Conservation (phyloP, 805 yeast genomes). For the Wickerhamiella hasegawae region DNA sequence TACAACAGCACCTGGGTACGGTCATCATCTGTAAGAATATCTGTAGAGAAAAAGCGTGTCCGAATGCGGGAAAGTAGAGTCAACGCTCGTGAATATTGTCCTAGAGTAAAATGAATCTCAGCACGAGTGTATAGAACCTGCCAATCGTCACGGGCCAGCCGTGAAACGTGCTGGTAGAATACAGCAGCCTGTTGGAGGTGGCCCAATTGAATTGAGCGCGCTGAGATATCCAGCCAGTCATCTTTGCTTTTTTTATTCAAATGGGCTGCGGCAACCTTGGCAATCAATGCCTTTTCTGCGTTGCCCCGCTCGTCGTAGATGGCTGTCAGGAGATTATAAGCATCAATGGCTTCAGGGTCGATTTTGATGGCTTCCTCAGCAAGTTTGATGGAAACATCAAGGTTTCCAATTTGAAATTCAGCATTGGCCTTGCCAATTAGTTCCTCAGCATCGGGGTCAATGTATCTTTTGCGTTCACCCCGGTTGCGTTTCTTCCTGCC, state of each 20-base stretch:
- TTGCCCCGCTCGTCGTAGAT: conserved; percentile 36
- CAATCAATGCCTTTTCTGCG: conserved; percentile 21
- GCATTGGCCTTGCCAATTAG: conserved; percentile 13
- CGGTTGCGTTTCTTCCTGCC: conserved; percentile 2
- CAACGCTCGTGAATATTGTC: conserved; percentile 16
- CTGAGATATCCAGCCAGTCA: conserved; percentile 82
- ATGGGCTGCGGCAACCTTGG: conserved; percentile 38
- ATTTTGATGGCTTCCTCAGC: conserved; percentile 19
- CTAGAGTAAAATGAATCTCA: conserved; percentile 17
- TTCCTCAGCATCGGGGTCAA: conserved; percentile 13
- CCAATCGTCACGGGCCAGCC: conserved; percentile 70
- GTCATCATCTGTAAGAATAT: conserved; percentile 32
- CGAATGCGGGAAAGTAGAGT: conserved; percentile 13
- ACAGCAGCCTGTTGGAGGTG: conserved; percentile 35
- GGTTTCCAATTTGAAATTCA: conserved; percentile 12
- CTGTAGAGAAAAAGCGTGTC: conserved; percentile 7
- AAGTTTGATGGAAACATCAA: conserved; percentile 17
- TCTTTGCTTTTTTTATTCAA: conserved; percentile 58
- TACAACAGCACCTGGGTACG: conserved; percentile 16
- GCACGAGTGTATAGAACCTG: conserved; percentile 67
- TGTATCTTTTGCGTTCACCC: not conserved
- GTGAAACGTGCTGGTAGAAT: conserved; percentile 69
- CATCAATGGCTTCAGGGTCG: conserved; percentile 18
- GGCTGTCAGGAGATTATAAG: conserved; percentile 18
- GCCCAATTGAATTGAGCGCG: conserved; percentile 56